These are phyloP conservation scores for Boehmeria nivea DNA, from an alignment of 306 rosid species.

Conservation along the genomic window DNA sequence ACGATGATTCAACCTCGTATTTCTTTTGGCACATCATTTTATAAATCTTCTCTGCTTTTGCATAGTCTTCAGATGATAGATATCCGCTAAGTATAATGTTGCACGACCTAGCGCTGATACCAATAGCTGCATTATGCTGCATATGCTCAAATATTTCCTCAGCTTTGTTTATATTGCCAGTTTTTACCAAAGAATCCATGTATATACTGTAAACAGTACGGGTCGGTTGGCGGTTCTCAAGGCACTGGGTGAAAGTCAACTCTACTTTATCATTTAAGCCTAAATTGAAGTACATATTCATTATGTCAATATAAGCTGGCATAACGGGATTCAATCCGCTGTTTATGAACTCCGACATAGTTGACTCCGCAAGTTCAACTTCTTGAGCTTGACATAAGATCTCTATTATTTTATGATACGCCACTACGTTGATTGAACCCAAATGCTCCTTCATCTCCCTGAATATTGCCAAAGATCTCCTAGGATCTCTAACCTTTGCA, in stretches of 20 bases:
- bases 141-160: slow-evolving; percentile 61
- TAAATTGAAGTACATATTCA: slow-evolving; percentile 69
- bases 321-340: slow-evolving; percentile 65
- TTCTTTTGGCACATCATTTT: slow-evolving; percentile 69
- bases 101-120: slow-evolving; percentile 73
- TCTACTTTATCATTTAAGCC: slow-evolving; percentile 61
- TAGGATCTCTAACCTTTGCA: slow-evolving; percentile 60
- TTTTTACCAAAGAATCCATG: slow-evolving; percentile 79
- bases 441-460: slow-evolving; percentile 63
- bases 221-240: slow-evolving; percentile 69
- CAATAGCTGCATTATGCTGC: slow-evolving; percentile 45
- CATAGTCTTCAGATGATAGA: slow-evolving; percentile 51
- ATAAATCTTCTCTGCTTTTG: slow-evolving; percentile 70
- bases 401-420: slow-evolving; percentile 66
- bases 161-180: slow-evolving; percentile 64
- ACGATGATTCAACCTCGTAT: slow-evolving; percentile 59
- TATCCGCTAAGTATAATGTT: slow-evolving; percentile 75
- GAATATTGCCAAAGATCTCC: slow-evolving; percentile 60
- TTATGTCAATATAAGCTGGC: slow-evolving; percentile 58
- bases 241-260: slow-evolving; percentile 58
- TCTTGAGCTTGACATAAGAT: slow-evolving; percentile 68
- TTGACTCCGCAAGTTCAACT: slow-evolving; percentile 62
- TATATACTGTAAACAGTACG: slow-evolving; percentile 60
- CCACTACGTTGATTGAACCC: slow-evolving; percentile 41
- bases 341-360: slow-evolving; percentile 55